Evolutionary conservation across 2,329 filamentous ascomycete species (phyloP).

Genomic region (Cyphellophora attinorum): DNA sequence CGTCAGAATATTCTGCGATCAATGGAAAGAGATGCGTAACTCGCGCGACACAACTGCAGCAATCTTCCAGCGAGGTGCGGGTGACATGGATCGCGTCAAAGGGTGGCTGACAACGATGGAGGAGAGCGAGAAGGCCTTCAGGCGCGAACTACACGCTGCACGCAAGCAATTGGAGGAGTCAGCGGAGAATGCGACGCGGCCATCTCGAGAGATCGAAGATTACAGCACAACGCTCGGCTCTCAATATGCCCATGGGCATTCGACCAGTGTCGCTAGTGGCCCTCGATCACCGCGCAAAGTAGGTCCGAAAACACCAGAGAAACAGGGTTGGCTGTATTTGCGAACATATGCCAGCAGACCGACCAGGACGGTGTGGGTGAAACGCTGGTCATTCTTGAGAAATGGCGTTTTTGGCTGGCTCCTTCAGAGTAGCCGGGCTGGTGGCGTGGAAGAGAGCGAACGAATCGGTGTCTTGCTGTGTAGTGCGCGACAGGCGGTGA

Average conservation of each 20-base stretch:
- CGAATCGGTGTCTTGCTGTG: constrained; percentile 92
- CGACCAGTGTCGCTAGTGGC: constrained; percentile 36
- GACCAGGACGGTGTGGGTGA: constrained; percentile 77
- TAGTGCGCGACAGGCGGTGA: constrained; percentile 79
- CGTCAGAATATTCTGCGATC: constrained; percentile 72
- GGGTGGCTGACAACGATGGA: constrained; percentile 96
- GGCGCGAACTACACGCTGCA: constrained; percentile 67
- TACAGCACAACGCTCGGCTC: constrained; percentile 86
- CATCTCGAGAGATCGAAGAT: constrained; percentile 85
- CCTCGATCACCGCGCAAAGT: constrained; percentile 44
- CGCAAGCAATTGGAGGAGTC: constrained; percentile 73
- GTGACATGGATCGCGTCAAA: constrained; percentile 82
- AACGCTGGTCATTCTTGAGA: constrained; percentile 92
- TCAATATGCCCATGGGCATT: constrained; percentile 61
- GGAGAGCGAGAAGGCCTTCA: constrained; percentile 72
- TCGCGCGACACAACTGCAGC: constrained; percentile 56
- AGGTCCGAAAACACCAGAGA: constrained; percentile 48
- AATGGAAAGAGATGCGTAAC: constrained; percentile 77
- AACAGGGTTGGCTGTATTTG: constrained; percentile 90
- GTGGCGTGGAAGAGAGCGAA: constrained; percentile 87
- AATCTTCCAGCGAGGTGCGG: constrained; percentile 56
- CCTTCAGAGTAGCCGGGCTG: constrained; percentile 66
- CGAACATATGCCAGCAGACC: constrained; percentile 78
- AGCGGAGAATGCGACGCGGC: constrained; percentile 60
- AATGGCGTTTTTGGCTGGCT: constrained; percentile 95